phyloP scores from a whole-genome alignment of 345 rosid genomes.

The Hevea brasiliensis region DNA sequence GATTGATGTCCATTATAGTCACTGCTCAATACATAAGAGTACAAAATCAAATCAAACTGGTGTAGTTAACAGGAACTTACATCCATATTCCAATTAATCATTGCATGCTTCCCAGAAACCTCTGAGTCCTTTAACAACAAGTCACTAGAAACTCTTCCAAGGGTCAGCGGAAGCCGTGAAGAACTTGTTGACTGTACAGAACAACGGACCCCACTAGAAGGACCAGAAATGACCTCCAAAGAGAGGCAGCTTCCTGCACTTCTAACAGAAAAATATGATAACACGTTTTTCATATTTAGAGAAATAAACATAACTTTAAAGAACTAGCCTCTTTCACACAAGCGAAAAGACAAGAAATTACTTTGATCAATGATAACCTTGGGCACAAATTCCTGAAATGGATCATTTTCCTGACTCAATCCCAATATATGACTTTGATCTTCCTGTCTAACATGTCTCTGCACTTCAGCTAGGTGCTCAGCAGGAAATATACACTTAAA shows the following conservation, averaged over 20 bases:
- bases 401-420: constrained; percentile 35
- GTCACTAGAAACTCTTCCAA: constrained; percentile 88
- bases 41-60: constrained; percentile 15
- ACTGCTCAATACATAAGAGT: constrained; percentile 20
- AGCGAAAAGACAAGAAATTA: constrained; percentile 49
- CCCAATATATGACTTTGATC: constrained; percentile 34
- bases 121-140: constrained; percentile 76
- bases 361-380: constrained; percentile 55
- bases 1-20: constrained; percentile 7
- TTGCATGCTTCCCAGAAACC: constrained; percentile 97
- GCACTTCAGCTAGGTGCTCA: constrained; percentile 43
- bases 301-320: constrained; percentile 20
- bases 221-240: constrained; percentile 88
- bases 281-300: constrained; percentile 45
- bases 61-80: constrained; percentile 36
- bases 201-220: constrained; percentile 64
- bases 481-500: constrained; percentile 45
- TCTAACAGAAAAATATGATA: constrained; percentile 60
- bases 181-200: constrained; percentile 57
- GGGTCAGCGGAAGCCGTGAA: constrained; percentile 72
- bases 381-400: constrained; percentile 33
- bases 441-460: constrained; percentile 36
- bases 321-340: constrained; percentile 17
- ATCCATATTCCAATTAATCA: constrained; percentile 83
- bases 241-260: constrained; percentile 94